phyloP scores from a whole-genome alignment of 1,284 basidiomycete genomes.

The Boletellus deceptivus region DNA sequence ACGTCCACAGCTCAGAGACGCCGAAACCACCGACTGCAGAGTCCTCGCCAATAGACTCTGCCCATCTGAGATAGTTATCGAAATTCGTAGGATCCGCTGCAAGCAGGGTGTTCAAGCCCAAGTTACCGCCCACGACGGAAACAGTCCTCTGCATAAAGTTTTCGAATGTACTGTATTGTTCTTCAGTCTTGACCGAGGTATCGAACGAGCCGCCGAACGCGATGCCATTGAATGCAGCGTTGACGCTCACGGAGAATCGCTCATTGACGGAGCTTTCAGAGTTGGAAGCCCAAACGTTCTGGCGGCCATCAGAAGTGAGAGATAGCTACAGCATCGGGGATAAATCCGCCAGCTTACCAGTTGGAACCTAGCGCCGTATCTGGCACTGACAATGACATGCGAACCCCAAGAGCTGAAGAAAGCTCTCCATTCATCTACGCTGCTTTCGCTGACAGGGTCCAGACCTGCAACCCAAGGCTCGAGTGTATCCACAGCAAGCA shows the following conservation, averaged over 20 bases:
- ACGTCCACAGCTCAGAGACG: conserved; percentile 2
- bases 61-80: not conserved
- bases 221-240: not conserved
- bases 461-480: not conserved
- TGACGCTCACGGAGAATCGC: not conserved
- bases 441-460: not conserved
- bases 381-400: not conserved
- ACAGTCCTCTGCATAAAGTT: conserved; percentile 4
- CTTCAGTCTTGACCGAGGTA: conserved; percentile 1
- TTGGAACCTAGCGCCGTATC: not conserved
- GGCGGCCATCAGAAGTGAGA: not conserved
- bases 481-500: not conserved
- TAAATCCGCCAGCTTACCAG: not conserved
- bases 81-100: conserved; percentile 1
- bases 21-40: not conserved
- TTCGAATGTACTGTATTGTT: conserved; percentile 2
- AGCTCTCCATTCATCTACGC: not conserved
- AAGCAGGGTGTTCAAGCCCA: not conserved
- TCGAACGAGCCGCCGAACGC: not conserved
- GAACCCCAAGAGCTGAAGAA: not conserved
- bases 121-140: conserved; percentile 5
- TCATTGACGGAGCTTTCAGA: not conserved
- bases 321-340: not conserved
- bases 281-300: not conserved
- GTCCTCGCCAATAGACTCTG: not conserved